phyloP scores from a whole-genome alignment of 345 rosid genomes.

The Toxicodendron radicans region DNA sequence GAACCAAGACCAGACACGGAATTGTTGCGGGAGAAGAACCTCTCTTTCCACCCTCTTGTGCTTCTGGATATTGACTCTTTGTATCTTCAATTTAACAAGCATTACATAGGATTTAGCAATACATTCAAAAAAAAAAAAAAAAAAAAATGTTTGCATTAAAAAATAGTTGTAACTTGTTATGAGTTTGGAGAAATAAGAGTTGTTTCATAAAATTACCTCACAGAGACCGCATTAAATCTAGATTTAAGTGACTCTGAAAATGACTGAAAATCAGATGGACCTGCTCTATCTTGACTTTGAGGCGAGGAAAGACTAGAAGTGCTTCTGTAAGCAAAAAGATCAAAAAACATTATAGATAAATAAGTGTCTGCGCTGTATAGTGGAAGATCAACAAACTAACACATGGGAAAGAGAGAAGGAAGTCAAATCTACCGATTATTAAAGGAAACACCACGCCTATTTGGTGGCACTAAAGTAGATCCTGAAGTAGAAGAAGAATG shows the following conservation, averaged over 20 bases:
- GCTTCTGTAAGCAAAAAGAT: constrained; percentile 28
- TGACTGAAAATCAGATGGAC: constrained; percentile 64
- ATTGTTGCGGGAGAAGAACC: constrained; percentile 54
- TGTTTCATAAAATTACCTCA: constrained; percentile 38
- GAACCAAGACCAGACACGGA: constrained; percentile 43
- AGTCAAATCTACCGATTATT: constrained; percentile 39
- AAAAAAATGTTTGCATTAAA: neutral
- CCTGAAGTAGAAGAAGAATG: constrained; percentile 36
- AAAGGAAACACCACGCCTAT: constrained; percentile 38
- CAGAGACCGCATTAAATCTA: constrained; percentile 56
- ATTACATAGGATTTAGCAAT: constrained; percentile 13
- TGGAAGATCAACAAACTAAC: neutral
- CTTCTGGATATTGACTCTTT: constrained; percentile 65
- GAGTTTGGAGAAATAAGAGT: neutral
- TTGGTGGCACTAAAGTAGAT: constrained; percentile 29
- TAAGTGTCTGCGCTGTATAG: neutral
- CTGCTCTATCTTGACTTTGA: constrained; percentile 49
- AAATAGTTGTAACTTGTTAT: neutral
- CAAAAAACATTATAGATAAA: neutral
- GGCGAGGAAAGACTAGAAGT: constrained; percentile 32
- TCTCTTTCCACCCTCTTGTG: constrained; percentile 76
- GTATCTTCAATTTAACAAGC: constrained; percentile 37
- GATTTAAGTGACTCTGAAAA: constrained; percentile 68
- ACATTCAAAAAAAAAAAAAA: neutral
- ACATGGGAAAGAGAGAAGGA: neutral